Evolutionary conservation across 169 alveolate genomes (phyloP), one percentile per base, ranked within the genome.

Genomic region (Plasmodium sp.): DNA sequence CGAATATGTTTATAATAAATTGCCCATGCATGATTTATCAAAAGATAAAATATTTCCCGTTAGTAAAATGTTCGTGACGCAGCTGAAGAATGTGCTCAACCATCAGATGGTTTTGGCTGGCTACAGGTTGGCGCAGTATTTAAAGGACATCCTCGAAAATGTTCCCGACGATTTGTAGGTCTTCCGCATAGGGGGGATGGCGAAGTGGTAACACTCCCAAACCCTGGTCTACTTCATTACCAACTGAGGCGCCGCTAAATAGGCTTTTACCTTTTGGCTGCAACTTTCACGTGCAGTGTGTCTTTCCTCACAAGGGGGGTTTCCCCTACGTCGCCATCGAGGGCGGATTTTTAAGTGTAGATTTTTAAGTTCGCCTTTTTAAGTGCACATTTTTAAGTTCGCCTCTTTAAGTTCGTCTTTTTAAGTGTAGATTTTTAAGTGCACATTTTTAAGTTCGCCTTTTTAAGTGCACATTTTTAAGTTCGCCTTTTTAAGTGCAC

Each of bases 61-160:
- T 45, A 34, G 18, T 12, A 71, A 71, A 31, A 31, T 27, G 10
- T 84, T 84, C 72, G 56, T 84, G 41, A 67, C n/a, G 14, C 45
- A 84, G 10, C 54, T 74, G 36, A 84, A 84, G 56, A 6, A 16
- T n/a, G 3, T 84, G n/a, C 71, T 84, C 51, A 71, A 84, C 48
- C 48, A 39, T 10, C 93, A 72, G 39, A 84, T 84, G 39, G 84
- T 72, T 33, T 18, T 84, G 31, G 93, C 93, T 33, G 93, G 93
- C 10, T 84, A 84, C 79, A 67, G 93, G 36, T 84, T 84, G 54
- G 43, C 93, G 16, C 12, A 18, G 12, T 84, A 84, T 41, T 72
- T 84, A 48, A 84, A 71, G 56, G 93, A 84, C 83, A 84, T 84
- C 31, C n/a, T 84, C 36, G 41, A 5, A 18, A 84, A 72, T 27